Evolutionary conservation across 176 grass and related monocot species (phyloP).

Genomic region (Hordeum vulgare): MorexV3_pseudomolecules_assembly NC_058519.1:571941449-571941948

Average conservation of each 20-base stretch:
- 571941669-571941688: not conserved
- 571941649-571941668: not conserved
- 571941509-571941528: not conserved
- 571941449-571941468: slow-evolving; percentile 89
- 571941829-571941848: slow-evolving; percentile 64
- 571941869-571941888: slow-evolving; percentile 82
- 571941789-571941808: slow-evolving; percentile 87
- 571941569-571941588: not conserved
- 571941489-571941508: slow-evolving; percentile 88
- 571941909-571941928: slow-evolving; percentile 93
- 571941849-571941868: slow-evolving; percentile 49
- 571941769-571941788: slow-evolving; percentile 24
- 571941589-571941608: not conserved
- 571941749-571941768: slow-evolving; percentile 3
- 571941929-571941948: slow-evolving; percentile 70
- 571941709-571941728: not conserved
- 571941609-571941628: not conserved
- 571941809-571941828: slow-evolving; percentile 63
- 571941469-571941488: slow-evolving; percentile 93
- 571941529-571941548: not conserved
- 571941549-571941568: not conserved
- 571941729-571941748: not conserved
- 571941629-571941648: not conserved
- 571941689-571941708: not conserved
- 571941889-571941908: slow-evolving; percentile 74